Conservation (phyloP, 257 asterid species). For the Ilex asprella region DNA sequence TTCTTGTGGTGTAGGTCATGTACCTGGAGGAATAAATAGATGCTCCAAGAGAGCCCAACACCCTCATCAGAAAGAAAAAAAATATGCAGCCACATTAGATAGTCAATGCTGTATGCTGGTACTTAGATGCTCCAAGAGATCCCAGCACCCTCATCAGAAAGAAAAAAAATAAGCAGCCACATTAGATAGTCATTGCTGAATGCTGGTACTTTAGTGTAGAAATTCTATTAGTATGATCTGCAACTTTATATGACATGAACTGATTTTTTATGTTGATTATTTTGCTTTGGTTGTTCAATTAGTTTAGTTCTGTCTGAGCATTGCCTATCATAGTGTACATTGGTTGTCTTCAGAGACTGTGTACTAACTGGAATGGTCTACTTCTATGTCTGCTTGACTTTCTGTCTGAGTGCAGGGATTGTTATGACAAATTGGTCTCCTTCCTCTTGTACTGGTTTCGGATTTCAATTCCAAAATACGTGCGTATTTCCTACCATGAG, state of each 20-base stretch:
- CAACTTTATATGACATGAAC: neutral
- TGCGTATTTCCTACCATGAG: constrained; percentile 29
- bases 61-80: no score
- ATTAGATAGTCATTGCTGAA: neutral
- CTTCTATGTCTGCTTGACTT: constrained; percentile 4
- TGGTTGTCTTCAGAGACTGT: no score
- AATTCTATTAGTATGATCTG: neutral
- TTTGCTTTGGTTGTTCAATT: no score
- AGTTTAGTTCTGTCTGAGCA: neutral
- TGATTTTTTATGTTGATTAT: no score
- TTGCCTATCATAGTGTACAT: neutral
- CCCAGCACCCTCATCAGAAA: no score
- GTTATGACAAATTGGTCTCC: constrained; percentile 73
- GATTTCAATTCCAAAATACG: constrained; percentile 59
- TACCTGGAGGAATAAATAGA: no score
- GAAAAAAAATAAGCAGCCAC: no score
- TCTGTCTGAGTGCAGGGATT: constrained; percentile 51
- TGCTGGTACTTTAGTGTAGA: neutral
- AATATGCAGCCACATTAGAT: no score
- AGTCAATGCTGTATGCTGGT: neutral
- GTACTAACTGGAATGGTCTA: no score
- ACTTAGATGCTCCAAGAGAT: neutral
- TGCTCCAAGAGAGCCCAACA: no score
- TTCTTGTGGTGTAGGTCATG: no score
- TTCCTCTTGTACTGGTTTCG: constrained; percentile 95